Conservation (phyloP, 2,329 filamentous ascomycete species). For the Alternaria consortialis region DNA sequence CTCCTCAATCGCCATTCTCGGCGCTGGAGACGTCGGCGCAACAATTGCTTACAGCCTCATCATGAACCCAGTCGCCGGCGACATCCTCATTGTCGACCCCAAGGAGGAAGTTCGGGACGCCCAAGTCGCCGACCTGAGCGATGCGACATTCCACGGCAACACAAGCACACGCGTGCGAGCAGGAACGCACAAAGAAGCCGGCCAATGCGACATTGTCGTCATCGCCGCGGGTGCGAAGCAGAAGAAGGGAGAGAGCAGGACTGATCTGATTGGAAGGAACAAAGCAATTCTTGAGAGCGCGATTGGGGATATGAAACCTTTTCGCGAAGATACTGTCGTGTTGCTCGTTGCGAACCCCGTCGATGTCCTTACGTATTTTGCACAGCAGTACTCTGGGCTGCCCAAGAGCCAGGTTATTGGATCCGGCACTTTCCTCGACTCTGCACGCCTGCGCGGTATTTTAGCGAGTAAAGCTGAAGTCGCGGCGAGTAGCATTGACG, state of each 20-base stretch:
- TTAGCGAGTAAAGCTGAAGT: conserved; percentile 23
- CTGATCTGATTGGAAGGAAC: conserved; percentile 32
- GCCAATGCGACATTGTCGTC: conserved; percentile 34
- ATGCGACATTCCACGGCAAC: conserved; percentile 31
- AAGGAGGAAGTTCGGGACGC: conserved; percentile 33
- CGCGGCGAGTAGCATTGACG: conserved; percentile 22
- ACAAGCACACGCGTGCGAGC: conserved; percentile 27
- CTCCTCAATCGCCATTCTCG: conserved; percentile 32
- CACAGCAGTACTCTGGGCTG: conserved; percentile 23
- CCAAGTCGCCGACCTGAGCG: conserved; percentile 30
- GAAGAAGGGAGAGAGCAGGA: conserved; percentile 33
- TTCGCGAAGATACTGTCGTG: conserved; percentile 24
- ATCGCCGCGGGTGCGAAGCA: conserved; percentile 33
- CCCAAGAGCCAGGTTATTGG: conserved; percentile 29
- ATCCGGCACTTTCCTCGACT: conserved; percentile 33
- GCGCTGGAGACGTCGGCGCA: conserved; percentile 35
- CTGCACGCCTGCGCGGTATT: conserved; percentile 26
- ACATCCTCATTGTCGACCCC: conserved; percentile 32
- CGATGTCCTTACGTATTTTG: conserved; percentile 32
- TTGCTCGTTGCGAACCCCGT: conserved; percentile 36
- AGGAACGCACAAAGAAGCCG: conserved; percentile 35
- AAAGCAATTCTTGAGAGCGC: conserved; percentile 32
- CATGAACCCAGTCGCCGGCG: conserved; percentile 30
- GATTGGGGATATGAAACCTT: conserved; percentile 32
- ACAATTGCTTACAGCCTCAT: conserved; percentile 37